Evolutionary conservation across 177 flowering plant species (phyloP).

Genomic region (Vitis hybrid): DNA sequence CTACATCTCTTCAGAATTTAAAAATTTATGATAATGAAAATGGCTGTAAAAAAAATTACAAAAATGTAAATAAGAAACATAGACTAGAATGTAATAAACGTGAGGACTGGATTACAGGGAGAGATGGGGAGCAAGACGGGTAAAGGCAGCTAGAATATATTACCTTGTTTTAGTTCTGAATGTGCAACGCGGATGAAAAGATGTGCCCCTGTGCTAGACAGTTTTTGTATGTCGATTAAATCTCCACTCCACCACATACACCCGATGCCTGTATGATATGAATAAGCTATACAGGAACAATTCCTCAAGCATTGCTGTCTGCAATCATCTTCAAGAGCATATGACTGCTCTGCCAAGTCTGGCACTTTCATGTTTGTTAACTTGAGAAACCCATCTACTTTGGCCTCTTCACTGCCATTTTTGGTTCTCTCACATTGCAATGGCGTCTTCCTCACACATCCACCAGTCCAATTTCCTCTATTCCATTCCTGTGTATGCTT

Average conservation of each 20-base stretch:
- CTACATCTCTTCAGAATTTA: too few relatives aligned
- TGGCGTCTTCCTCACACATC: not conserved
- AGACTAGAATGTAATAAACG: too few relatives aligned
- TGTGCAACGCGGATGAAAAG: constrained; percentile 19
- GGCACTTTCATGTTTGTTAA: constrained; percentile 9
- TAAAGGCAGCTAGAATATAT: too few relatives aligned
- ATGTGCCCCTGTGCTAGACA: not conserved
- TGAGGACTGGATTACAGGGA: too few relatives aligned
- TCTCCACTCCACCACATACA: too few relatives aligned
- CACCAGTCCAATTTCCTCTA: too few relatives aligned
- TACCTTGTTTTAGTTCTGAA: constrained; percentile 9
- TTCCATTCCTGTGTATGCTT: too few relatives aligned
- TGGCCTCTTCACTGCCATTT: not conserved
- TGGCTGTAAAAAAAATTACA: constrained; percentile 5
- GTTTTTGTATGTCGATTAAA: too few relatives aligned
- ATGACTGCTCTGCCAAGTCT: constrained; percentile 2
- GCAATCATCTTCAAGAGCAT: constrained; percentile 8
- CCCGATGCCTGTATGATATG: too few relatives aligned
- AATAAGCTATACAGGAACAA: constrained; percentile 7
- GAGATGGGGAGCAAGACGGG: too few relatives aligned
- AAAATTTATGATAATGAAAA: too few relatives aligned
- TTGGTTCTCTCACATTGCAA: constrained; percentile 11
- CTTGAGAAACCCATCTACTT: constrained; percentile 14
- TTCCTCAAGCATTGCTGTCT: constrained; percentile 10
- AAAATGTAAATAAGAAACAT: not conserved